Base-by-base conservation (phyloP, 169 alveolate genomes). In the Cryptosporidium tyzzeri region DNA sequence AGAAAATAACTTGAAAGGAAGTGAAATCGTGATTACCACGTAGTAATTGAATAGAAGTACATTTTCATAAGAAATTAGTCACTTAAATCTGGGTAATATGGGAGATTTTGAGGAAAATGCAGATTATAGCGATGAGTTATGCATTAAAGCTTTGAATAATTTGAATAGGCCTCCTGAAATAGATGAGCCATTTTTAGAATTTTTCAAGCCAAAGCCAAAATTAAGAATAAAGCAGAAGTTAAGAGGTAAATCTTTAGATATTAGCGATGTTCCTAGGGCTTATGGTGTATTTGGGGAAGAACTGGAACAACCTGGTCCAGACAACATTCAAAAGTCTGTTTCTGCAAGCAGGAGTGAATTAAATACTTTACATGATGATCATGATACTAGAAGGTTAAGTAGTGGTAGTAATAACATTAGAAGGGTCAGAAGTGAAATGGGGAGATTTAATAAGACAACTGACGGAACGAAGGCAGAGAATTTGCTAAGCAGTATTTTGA, bases 161-260 rank as follows among this genome's bases (percentile, higher is more conserved):
- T 33, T 80, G 67, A 41, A n/a, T 23, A 50, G 89, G 10, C 89
- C 89, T 62, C 89, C 89, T 6, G 89, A 80, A 23, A 29, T 80
- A 62, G 89, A 80, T 65, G 89, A 80, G 65, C 68, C 89, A 4
- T 65, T 65, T 37, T 59, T 73, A 16, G 86, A 44, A 16, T 18
- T 73, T 33, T 73, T 73, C 68, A 73, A 39, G 5, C 70, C 86
- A 41, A 73, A 73, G 12, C 86, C 86, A 26, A 73, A 70, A 70
- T 58, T 70, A 23, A 70, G 62, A 70, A 70, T 70, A 70, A 70
- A 45, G 21, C 21, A 29, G 14, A 70, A 33, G 9, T 7, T 21
- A 45, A 70, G 53, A 45, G 84, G 58, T 18, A 26, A 45, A n/a
- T 41, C 41, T 14, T 26, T 35, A 7, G 58, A 70, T 29, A 50